These are phyloP conservation scores for Stachybotrys chartarum DNA, from an alignment of 2,329 filamentous ascomycete species.

Conservation along the genomic window DNA sequence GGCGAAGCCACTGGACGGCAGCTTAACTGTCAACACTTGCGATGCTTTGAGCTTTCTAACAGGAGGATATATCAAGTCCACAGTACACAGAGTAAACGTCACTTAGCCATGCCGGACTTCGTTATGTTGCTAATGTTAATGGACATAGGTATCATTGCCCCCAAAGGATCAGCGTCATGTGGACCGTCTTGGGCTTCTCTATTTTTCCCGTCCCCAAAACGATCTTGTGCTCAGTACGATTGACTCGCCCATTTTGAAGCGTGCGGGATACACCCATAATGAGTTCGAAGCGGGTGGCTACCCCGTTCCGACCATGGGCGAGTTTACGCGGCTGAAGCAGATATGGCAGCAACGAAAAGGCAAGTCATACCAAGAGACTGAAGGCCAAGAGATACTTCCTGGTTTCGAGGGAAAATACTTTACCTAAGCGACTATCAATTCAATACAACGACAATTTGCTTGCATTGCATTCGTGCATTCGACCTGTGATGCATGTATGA, in stretches of 20 bases:
- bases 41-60: conserved; percentile 42
- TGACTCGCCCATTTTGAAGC: conserved; percentile 28
- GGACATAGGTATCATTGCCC: conserved; percentile 24
- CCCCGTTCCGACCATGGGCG: conserved; percentile 26
- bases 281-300: conserved; percentile 27
- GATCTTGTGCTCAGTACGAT: conserved; percentile 28
- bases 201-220: conserved; percentile 40
- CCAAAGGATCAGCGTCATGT: conserved; percentile 33
- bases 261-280: conserved; percentile 24
- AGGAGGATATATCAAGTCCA: conserved; percentile 37
- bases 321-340: conserved; percentile 29
- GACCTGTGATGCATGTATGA: no score
- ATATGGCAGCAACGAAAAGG: conserved; percentile 26
- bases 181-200: conserved; percentile 41
- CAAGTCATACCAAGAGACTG: conserved; percentile 12
- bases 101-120: background rate
- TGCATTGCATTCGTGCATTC: no score
- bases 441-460: no score
- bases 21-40: conserved; percentile 43
- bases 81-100: conserved; percentile 26
- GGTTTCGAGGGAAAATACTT: conserved; percentile 22
- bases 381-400: conserved; percentile 27
- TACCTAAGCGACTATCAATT: no score
- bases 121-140: background rate
- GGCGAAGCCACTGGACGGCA: conserved; percentile 40